These are phyloP conservation scores for Xylaria sp. DNA, from an alignment of 2,329 filamentous ascomycete species.

Conservation along the genomic window DNA sequence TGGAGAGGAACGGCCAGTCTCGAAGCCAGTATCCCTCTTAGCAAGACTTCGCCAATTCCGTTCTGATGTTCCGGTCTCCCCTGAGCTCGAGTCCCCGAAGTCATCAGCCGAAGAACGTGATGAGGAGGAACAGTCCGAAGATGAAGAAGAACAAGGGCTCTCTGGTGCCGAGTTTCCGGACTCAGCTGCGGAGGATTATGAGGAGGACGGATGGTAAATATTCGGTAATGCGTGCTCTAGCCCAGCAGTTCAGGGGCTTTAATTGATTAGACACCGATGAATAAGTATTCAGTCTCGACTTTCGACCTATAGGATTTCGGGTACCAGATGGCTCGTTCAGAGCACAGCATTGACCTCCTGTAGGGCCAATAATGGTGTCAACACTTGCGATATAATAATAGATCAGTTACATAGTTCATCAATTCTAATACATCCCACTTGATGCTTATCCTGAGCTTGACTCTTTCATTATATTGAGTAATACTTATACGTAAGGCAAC, in stretches of 20 bases:
- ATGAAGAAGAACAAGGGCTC: conserved; percentile 15
- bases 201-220: conserved; percentile 27
- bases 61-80: conserved; percentile 34
- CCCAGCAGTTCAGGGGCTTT: neutral
- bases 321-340: neutral
- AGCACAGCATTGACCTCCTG: neutral
- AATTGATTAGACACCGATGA: neutral
- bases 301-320: no score
- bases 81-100: conserved; percentile 17
- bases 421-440: neutral
- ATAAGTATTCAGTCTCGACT: no score
- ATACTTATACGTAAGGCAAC: no score
- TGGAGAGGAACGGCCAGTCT: conserved; percentile 7
- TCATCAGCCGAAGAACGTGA: conserved; percentile 30
- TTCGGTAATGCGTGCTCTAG: neutral
- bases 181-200: conserved; percentile 30
- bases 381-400: neutral
- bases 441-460: neutral
- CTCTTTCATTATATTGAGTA: neutral
- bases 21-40: conserved; percentile 31
- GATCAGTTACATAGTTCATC: neutral
- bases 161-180: conserved; percentile 36
- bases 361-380: neutral
- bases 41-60: conserved; percentile 36
- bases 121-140: conserved; percentile 19